Percentiles rank a stretch among this genome's conserved stretches.
phyloP scores from a whole-genome alignment of 805 yeast genomes.

The Blastobotrys peoriensis region DNA sequence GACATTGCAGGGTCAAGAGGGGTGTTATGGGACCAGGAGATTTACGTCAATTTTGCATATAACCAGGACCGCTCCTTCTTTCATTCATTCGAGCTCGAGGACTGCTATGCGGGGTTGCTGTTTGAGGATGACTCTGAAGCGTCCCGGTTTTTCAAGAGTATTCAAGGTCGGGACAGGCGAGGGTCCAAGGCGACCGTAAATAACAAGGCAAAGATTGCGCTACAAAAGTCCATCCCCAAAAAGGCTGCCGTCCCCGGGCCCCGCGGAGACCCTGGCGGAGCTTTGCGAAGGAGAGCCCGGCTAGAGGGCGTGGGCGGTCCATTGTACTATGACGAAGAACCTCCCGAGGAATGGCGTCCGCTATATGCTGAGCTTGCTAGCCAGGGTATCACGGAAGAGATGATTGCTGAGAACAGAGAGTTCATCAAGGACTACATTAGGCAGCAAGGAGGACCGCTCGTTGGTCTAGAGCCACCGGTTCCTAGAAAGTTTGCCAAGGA shows the following conservation, averaged over 20 bases:
- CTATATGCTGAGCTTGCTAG: slow-evolving; percentile 65
- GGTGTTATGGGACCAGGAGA: slow-evolving; percentile 95
- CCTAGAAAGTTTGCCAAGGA: slow-evolving; percentile 46
- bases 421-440: slow-evolving; percentile 74
- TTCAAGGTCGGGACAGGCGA: slow-evolving; percentile 67
- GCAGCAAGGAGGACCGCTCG: slow-evolving; percentile 70
- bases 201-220: slow-evolving; percentile 83
- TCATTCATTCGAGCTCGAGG: slow-evolving; percentile 91
- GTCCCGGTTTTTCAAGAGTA: slow-evolving; percentile 72
- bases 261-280: slow-evolving; percentile 49
- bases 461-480: slow-evolving; percentile 78
- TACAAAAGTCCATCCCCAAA: slow-evolving; percentile 46
- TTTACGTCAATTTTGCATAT: slow-evolving; percentile 81
- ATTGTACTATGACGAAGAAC: slow-evolving; percentile 67
- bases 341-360: slow-evolving; percentile 80
- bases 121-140: slow-evolving; percentile 91
- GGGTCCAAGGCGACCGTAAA: slow-evolving; percentile 80
- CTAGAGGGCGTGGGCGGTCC: slow-evolving; percentile 22
- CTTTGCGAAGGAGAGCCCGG: slow-evolving; percentile 26
- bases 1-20: slow-evolving; percentile 79
- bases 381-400: slow-evolving; percentile 78
- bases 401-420: slow-evolving; percentile 81
- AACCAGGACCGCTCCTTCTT: slow-evolving; percentile 92
- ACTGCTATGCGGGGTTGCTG: slow-evolving; percentile 76
- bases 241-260: slow-evolving; percentile 44